Evolutionary conservation across 495 filamentous ascomycete species (phyloP).

Genomic region (Tetracladium setigerum): DNA sequence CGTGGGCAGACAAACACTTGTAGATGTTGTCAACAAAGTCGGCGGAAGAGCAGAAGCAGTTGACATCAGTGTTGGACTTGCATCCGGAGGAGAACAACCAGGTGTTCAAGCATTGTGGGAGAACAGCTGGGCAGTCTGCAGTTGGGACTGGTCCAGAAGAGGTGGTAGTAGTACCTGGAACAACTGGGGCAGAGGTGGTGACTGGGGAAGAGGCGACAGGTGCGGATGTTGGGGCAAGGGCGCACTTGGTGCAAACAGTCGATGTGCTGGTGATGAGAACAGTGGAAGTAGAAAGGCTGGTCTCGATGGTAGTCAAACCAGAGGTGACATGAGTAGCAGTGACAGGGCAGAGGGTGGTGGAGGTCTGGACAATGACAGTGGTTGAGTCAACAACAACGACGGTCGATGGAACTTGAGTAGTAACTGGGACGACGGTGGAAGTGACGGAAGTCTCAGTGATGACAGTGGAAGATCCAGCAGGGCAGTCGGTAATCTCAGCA

Average conservation of each 20-base stretch:
- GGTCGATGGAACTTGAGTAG: slow-evolving; percentile 18
- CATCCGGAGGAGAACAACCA: slow-evolving; percentile 73
- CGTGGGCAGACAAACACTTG: slow-evolving; percentile 73
- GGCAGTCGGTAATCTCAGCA: slow-evolving; percentile 6
- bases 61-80: slow-evolving; percentile 71
- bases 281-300: slow-evolving; percentile 10
- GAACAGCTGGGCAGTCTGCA: slow-evolving; percentile 56
- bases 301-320: slow-evolving; percentile 9
- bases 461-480: slow-evolving; percentile 7
- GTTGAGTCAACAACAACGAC: slow-evolving; percentile 18
- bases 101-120: slow-evolving; percentile 90
- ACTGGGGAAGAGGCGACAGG: slow-evolving; percentile 1
- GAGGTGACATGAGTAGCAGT: slow-evolving; percentile 21
- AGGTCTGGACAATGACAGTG: slow-evolving; percentile 7
- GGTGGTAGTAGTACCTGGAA: slow-evolving; percentile 11
- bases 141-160: slow-evolving; percentile 14
- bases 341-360: slow-evolving; percentile 34
- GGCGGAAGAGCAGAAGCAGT: slow-evolving; percentile 80
- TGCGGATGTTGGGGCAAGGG: slow-evolving; percentile 7
- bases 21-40: slow-evolving; percentile 75
- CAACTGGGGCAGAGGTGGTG: slow-evolving; percentile 11
- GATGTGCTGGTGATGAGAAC: slow-evolving; percentile 17
- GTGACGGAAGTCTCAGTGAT: slow-evolving; percentile 8
- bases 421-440: slow-evolving; percentile 14
- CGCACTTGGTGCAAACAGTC: slow-evolving; percentile 21